Evolutionary conservation across 2,329 filamentous ascomycete genomes (phyloP), one percentile per base, ranked within the genome.

Genomic region (Trichoderma endophyticum): DNA sequence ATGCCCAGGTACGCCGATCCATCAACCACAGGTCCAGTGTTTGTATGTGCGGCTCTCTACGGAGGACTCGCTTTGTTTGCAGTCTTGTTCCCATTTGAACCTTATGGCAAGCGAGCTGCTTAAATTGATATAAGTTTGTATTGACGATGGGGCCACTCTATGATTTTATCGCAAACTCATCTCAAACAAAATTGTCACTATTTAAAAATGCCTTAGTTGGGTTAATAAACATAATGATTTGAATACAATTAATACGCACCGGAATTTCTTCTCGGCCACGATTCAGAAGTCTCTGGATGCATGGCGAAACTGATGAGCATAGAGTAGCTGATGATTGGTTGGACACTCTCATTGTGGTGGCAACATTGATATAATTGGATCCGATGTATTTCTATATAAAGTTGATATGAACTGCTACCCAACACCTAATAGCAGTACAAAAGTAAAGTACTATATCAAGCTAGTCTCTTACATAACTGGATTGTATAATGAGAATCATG

Each of bases 41-140:
- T 88, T 74, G 83, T 91, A 34, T 91, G 89, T 73, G 89, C 88
- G 0, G 87, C 86, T 5, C 80, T 92, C 14, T 91, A 88, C 74
- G 83, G 87, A 18, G 83, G 84, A 14, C 87, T 91, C 87, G 87
- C 88, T 1, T 81, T 89, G 30, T 86, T 88, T 14, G 84, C 82
- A 0, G 67, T 83, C 8, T 89, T 91, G 73, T 89, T 74, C 12
- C 73, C 89, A 0, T 91, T 90, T 76, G 89, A 91, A 81, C 89
- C 89, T 0, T 89, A 86, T 77, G 89, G 89, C 2, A 83, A 79
- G 74, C 79, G 87, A 70, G 88, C 86, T 77, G 87, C 86, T 65
- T 66, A 54, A 60, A 14, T 15, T 5, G 11, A 56, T 26, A 36
- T 12, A 1, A 21, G 18, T n/a, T 24, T 11, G 15, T 4, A 5